Base-by-base conservation (phyloP, 2,329 filamentous ascomycete species). In the Amauroascus niger region DNA sequence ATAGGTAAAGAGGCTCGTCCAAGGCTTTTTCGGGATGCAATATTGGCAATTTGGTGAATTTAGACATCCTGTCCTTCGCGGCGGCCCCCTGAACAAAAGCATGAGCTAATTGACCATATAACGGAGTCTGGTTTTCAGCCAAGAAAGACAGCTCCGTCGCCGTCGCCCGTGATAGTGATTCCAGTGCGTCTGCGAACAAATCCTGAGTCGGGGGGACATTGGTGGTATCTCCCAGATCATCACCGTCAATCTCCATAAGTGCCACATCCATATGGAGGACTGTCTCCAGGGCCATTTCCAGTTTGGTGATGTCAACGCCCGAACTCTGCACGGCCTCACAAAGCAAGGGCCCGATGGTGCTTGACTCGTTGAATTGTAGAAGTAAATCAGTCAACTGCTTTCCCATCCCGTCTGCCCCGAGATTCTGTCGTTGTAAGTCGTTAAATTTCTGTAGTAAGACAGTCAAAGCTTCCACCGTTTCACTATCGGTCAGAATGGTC, bases 221-320 rank as follows among this genome's bases (percentile, higher is more conserved):
- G 28, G 55, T 24, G 22, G 61, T 62, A 57, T 75, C 74, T 16
- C 69, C 71, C 75, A 80, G 80, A 14, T 74, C 67, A 7, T 72
- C 69, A 59, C 81, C 78, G 26, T 78, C 76, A 22, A 72, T 65
- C 1, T 72, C 60, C 49, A 74, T 73, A n/a, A 77, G 72, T 16
- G 80, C 68, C 35, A 76, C 66, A 43, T 78, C 67, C 61, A 79
- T 78, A 39, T 84, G 79, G 57, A 90, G 80, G 8, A 82, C 79
- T 7, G 84, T 80, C 53, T 87, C 83, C 18, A 94, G 75, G 60
- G 81, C 84, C 70, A 87, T 78, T 69, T 93, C 87, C 16, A 93
- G 71, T 46, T 82, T 79, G 56, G 88, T 81, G 43, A 93, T 79
- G 62, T 93, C 84, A 56, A 88, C 77, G 11, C 83, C 79, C 6